These are phyloP conservation scores for Lagenaria siceraria DNA, from an alignment of 306 rosid genomes.

Conservation along the genomic window DNA sequence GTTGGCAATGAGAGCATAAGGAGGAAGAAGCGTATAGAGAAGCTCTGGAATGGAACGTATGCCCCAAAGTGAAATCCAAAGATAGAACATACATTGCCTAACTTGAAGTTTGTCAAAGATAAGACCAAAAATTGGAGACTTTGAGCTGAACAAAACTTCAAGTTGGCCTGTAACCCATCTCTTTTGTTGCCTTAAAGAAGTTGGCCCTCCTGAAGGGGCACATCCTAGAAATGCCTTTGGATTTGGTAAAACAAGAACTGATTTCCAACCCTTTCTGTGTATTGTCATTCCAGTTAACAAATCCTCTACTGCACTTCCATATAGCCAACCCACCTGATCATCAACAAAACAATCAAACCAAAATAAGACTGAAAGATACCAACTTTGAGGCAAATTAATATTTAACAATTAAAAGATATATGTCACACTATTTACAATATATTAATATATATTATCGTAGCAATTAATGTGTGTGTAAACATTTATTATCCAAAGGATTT, in stretches of 20 bases:
- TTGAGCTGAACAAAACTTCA: slow-evolving; percentile 31
- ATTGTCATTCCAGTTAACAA: slow-evolving; percentile 17
- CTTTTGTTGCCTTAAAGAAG: slow-evolving; percentile 40
- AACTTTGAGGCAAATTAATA: no score
- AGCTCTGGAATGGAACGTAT: slow-evolving; percentile 24
- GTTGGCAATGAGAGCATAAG: neutral
- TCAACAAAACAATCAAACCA: neutral
- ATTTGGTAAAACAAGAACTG: neutral
- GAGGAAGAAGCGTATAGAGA: slow-evolving; percentile 20
- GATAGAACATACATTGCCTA: slow-evolving; percentile 29
- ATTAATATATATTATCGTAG: no score
- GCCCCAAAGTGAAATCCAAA: slow-evolving; percentile 32
- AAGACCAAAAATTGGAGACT: slow-evolving; percentile 33
- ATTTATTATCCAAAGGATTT: no score
- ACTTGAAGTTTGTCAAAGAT: slow-evolving; percentile 27
- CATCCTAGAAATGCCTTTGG: slow-evolving; percentile 44
- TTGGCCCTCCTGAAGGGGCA: slow-evolving; percentile 35
- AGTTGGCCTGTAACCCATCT: slow-evolving; percentile 54
- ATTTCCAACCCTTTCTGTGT: slow-evolving; percentile 17
- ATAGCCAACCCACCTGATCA: slow-evolving; percentile 19
- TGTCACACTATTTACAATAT: no score
- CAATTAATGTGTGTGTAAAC: no score
- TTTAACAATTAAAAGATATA: no score
- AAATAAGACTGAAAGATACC: no score
- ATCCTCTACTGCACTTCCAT: slow-evolving; percentile 19